Base-by-base conservation (phyloP, 2,329 filamentous ascomycete species). In the Thielaviopsis ethacetica region DNA sequence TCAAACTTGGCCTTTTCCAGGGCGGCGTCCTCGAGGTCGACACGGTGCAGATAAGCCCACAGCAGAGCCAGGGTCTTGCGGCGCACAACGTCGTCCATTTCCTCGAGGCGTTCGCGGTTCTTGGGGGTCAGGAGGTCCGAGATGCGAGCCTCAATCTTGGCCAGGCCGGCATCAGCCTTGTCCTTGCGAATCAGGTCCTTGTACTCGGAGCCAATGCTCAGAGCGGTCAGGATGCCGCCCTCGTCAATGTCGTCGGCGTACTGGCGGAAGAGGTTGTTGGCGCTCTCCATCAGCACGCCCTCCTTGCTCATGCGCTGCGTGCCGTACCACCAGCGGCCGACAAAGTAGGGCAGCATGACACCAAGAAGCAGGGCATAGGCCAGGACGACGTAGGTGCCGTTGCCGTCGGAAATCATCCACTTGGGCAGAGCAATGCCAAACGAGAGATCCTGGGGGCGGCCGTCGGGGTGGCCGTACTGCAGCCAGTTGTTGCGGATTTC, bases 291-390 rank as follows among this genome's bases (percentile, higher is more conserved):
- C 59, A 95, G 77, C 26, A 97, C 86, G 65, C 88, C 89, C 71
- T 98, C 94, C 73, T 91, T 94, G 44, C 93, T 97, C 71, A 88
- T 82, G 66, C 85, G 82, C 71, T 95, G 91, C 38, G 89, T 94
- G 62, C 94, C 93, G 69, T 98, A 98, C 93, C 93, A 98, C 93
- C 93, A 98, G 61, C 86, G 90, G 54, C 93, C 93, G 59, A 98
- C 91, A 54, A 93, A 76, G 70, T 94, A 98, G 2, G 93, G 93
- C 57, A 98, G 76, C 62, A 96, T 75, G 62, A 97, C 88, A 59
- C 91, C 93, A 56, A 98, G 83, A 47, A 97, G 79, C 38, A 85
- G 72, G 44, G 89, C 91, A 70, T 98, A 98, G 63, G 96, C 79
- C 60, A 96, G 76, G 62, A 98, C 77, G 58, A 98, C 86, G 68